Conservation (phyloP, 192 early-diverging fungal genomes). For the Coemansia sp. region DNA sequence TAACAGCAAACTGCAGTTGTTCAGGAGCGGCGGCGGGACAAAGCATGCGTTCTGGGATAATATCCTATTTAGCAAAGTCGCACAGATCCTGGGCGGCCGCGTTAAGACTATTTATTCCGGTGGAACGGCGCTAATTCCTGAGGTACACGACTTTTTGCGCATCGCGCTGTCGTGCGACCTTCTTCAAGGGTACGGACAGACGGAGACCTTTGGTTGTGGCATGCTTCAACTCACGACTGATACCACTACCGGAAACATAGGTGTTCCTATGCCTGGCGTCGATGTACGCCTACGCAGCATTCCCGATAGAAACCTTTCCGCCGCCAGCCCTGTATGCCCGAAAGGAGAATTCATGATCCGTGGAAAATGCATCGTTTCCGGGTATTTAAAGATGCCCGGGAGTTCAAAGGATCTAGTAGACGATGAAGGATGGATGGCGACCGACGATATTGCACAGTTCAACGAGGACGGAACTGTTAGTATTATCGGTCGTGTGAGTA, state of each 20-base stretch:
- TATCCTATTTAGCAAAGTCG: slow-evolving; percentile 79
- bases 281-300: slow-evolving; percentile 85
- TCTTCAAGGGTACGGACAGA: slow-evolving; percentile 84
- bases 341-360: slow-evolving; percentile 86
- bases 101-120: slow-evolving; percentile 73
- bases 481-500: slow-evolving; percentile 77
- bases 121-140: slow-evolving; percentile 67
- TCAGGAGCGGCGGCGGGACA: slow-evolving; percentile 55
- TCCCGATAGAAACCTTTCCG: slow-evolving; percentile 77
- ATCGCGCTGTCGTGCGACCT: slow-evolving; percentile 60
- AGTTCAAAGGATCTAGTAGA: slow-evolving; percentile 68
- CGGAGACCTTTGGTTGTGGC: slow-evolving; percentile 60
- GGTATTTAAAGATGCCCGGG: slow-evolving; percentile 77
- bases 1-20: slow-evolving; percentile 59
- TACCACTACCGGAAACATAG: slow-evolving; percentile 67
- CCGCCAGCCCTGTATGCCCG: slow-evolving; percentile 72
- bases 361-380: slow-evolving; percentile 67
- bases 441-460: slow-evolving; percentile 79
- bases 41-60: slow-evolving; percentile 82
- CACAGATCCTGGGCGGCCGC: slow-evolving; percentile 69
- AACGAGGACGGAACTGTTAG: slow-evolving; percentile 64
- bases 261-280: slow-evolving; percentile 60
- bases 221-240: slow-evolving; percentile 55
- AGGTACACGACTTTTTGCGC: slow-evolving; percentile 80
- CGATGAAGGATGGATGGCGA: slow-evolving; percentile 77